A percentile compares a stretch with the other conserved stretches of the same genome.
Evolutionary conservation across 2,329 filamentous ascomycete genomes (phyloP).

Genomic region (Colletotrichum euphorbiae): DNA sequence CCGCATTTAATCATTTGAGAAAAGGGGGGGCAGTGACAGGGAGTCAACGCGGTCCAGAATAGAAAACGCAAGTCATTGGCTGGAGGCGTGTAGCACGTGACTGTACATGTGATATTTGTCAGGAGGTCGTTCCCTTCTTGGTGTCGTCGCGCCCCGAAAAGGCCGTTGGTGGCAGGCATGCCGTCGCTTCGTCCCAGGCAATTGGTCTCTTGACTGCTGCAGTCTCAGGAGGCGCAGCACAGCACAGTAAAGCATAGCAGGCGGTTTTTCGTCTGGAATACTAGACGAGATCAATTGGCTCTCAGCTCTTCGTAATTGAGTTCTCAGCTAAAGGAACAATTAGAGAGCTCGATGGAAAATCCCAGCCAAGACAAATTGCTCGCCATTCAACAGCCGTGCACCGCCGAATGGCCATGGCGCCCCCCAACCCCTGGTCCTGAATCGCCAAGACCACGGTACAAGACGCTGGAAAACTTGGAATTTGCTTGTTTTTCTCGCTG

Average conservation of each 20-base stretch:
- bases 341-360: not conserved
- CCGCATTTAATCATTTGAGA: conserved; percentile 31
- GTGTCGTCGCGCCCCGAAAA: not conserved
- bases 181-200: conserved; percentile 13
- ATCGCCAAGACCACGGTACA: conserved; percentile 40
- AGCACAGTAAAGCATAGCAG: not conserved
- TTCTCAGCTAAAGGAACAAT: not conserved
- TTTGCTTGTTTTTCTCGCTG: conserved; percentile 37
- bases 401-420: not conserved
- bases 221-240: conserved; percentile 1
- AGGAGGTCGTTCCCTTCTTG: conserved; percentile 11
- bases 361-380: conserved; percentile 11
- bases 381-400: conserved; percentile 14
- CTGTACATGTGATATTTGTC: not conserved
- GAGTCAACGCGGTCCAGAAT: too few species aligned
- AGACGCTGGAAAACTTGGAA: conserved; percentile 39
- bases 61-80: not conserved
- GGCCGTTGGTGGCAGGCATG: conserved; percentile 12
- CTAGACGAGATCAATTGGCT: conserved; percentile 5
- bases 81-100: not conserved
- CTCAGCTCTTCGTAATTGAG: not conserved
- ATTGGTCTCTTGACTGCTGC: conserved; percentile 1
- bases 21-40: conserved; percentile 1
- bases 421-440: conserved; percentile 18
- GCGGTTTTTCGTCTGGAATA: conserved; percentile 13